These are phyloP conservation scores for barrel medic (Medicago truncatula) DNA, from an alignment of 306 rosid species.

Conservation along the genomic window MtrunA17r5.0-ANR NC_053049.1:29610501-29611000, in stretches of 20 bases:
- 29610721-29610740: conserved; percentile 51
- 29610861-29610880: conserved; percentile 62
- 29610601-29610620: conserved; percentile 50
- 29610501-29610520: conserved; percentile 17
- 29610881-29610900: conserved; percentile 65
- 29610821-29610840: conserved; percentile 50
- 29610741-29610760: conserved; percentile 50
- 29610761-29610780: conserved; percentile 57
- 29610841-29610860: conserved; percentile 66
- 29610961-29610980: conserved; percentile 67
- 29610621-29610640: conserved; percentile 57
- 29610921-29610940: conserved; percentile 70
- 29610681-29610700: conserved; percentile 40
- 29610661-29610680: conserved; percentile 50
- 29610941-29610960: conserved; percentile 73
- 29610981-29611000: conserved; percentile 56
- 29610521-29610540: conserved; percentile 35
- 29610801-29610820: conserved; percentile 49
- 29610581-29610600: conserved; percentile 35
- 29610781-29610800: conserved; percentile 55
- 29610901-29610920: conserved; percentile 62
- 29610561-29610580: conserved; percentile 34
- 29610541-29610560: conserved; percentile 35
- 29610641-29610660: conserved; percentile 53
- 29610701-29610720: conserved; percentile 44